Percentiles rank a stretch among this genome's conserved stretches.
Conservation (phyloP, 805 yeast genomes). For the Candida palmyrensis region DNA sequence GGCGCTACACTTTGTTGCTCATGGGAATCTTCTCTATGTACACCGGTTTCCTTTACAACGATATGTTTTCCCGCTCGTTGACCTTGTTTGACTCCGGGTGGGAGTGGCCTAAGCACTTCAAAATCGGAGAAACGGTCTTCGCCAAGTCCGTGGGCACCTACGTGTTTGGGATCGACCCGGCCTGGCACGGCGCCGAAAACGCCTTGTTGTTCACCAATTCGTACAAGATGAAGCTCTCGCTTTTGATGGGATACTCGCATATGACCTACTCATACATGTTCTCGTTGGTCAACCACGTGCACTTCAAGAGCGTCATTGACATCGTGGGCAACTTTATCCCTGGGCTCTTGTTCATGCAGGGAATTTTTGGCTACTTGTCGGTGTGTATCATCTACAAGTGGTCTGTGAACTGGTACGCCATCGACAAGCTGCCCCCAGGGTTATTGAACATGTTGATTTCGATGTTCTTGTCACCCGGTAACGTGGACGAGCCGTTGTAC, state of each 20-base stretch:
- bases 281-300: constrained; percentile 73
- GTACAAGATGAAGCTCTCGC: constrained; percentile 94
- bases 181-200: constrained; percentile 98
- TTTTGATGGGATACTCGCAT: constrained; percentile 90
- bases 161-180: constrained; percentile 82
- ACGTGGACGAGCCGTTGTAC: constrained; percentile 73
- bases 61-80: constrained; percentile 88
- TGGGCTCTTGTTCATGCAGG: constrained; percentile 90
- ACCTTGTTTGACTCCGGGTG: constrained; percentile 85
- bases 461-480: constrained; percentile 94
- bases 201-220: constrained; percentile 87
- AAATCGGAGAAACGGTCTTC: constrained; percentile 61
- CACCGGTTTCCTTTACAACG: constrained; percentile 92
- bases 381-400: constrained; percentile 88
- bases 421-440: constrained; percentile 82
- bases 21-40: constrained; percentile 97
- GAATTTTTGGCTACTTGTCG: constrained; percentile 90
- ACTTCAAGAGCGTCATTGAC: constrained; percentile 69
- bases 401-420: constrained; percentile 85
- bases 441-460: constrained; percentile 89
- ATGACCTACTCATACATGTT: constrained; percentile 88
- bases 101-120: constrained; percentile 81
- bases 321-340: constrained; percentile 92
- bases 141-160: constrained; percentile 70
- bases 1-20: constrained; percentile 82